These are phyloP conservation scores for Wickerhamomyces hampshirensis DNA, from an alignment of 805 yeast species.

Conservation along the genomic window DNA sequence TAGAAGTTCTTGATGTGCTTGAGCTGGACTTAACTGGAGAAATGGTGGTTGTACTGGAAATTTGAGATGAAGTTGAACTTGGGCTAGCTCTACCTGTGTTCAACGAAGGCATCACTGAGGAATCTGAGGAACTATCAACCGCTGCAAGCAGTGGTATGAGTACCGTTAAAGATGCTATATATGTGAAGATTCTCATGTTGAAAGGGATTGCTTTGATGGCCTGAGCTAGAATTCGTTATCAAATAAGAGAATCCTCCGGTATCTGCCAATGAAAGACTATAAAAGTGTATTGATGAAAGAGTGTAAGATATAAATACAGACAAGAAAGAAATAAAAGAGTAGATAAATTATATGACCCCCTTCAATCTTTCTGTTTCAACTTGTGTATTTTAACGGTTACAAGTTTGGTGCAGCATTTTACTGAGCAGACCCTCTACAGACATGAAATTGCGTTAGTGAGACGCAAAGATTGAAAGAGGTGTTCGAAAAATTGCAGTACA, in stretches of 20 bases:
- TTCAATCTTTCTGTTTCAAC: too few relatives aligned
- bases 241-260: too few relatives aligned
- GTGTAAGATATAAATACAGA: too few relatives aligned
- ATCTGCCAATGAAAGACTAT: slow-evolving; percentile 1
- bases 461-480: background rate
- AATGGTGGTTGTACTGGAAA: background rate
- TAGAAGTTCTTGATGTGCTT: background rate
- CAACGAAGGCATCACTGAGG: background rate
- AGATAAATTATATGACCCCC: too few relatives aligned
- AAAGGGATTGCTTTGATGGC: too few relatives aligned
- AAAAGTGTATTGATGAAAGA: too few relatives aligned
- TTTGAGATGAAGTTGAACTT: background rate
- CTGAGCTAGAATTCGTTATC: too few relatives aligned
- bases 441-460: background rate
- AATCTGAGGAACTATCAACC: background rate
- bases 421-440: too few relatives aligned
- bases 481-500: background rate
- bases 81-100: background rate
- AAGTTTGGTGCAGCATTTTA: background rate
- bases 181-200: background rate
- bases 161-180: background rate
- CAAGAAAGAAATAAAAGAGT: too few relatives aligned
- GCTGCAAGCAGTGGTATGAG: background rate
- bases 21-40: background rate
- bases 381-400: too few relatives aligned